A percentile compares a stretch with the other conserved stretches of the same genome.
These are phyloP conservation scores for Aspergillus viridinutans DNA, from an alignment of 2,329 filamentous ascomycete species.

Conservation along the genomic window DNA sequence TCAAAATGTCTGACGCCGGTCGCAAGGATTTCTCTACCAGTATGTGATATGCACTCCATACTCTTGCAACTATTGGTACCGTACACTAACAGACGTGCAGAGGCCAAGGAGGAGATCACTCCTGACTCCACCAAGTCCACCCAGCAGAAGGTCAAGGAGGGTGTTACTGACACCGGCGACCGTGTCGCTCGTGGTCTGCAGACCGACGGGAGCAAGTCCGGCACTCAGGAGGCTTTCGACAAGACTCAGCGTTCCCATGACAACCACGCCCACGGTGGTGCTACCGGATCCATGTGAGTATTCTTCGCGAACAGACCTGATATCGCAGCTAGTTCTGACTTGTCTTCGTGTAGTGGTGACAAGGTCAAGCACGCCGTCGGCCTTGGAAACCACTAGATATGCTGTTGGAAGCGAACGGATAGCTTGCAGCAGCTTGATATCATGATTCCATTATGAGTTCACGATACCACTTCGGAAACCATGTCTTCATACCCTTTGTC, in stretches of 20 bases:
- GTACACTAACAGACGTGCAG: slow-evolving; percentile 31
- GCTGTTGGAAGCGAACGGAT: not conserved
- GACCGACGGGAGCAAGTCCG: slow-evolving; percentile 54
- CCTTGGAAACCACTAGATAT: slow-evolving; percentile 28
- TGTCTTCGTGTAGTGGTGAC: slow-evolving; percentile 29
- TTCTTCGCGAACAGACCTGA: not conserved
- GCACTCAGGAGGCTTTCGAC: slow-evolving; percentile 49
- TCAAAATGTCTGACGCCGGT: slow-evolving; percentile 57
- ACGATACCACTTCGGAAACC: slow-evolving; percentile 23
- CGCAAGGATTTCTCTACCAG: slow-evolving; percentile 59
- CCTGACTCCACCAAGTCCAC: slow-evolving; percentile 61
- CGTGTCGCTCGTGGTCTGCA: slow-evolving; percentile 50
- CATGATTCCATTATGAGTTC: slow-evolving; percentile 17
- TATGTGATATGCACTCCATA: slow-evolving; percentile 21
- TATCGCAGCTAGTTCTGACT: slow-evolving; percentile 5
- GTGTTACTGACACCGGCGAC: slow-evolving; percentile 53
- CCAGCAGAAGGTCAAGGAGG: slow-evolving; percentile 55
- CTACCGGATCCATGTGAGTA: slow-evolving; percentile 39
- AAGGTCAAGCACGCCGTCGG: slow-evolving; percentile 44
- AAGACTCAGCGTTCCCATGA: slow-evolving; percentile 47
- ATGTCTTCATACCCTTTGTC: slow-evolving; percentile 3
- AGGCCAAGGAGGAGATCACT: slow-evolving; percentile 54
- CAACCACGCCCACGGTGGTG: slow-evolving; percentile 36
- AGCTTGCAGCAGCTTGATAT: slow-evolving; percentile 7
- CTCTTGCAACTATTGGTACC: not conserved